These are phyloP conservation scores for Gymnopilus dilepis DNA, from an alignment of 768 basidiomycete species.

Conservation along the genomic window DNA sequence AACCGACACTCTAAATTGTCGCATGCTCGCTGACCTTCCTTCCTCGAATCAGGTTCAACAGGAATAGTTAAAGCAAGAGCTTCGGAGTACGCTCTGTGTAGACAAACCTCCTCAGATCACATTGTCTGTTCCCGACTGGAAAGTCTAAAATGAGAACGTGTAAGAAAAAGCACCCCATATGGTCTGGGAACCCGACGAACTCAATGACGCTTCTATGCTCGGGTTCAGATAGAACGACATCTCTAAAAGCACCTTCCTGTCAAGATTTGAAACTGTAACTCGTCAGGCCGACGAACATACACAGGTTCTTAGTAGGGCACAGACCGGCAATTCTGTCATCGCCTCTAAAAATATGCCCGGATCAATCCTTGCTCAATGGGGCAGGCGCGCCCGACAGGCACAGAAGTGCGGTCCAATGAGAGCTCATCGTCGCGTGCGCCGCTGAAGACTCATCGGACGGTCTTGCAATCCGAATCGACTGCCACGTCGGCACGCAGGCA, in stretches of 20 bases:
- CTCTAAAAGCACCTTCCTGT: neutral
- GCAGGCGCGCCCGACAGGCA: neutral
- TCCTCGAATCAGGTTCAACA: too few species aligned
- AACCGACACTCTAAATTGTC: neutral
- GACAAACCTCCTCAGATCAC: too few species aligned
- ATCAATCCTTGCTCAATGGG: neutral
- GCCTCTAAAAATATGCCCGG: neutral
- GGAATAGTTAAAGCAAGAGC: too few species aligned
- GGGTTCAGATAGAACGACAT: constrained; percentile 1
- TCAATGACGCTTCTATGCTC: neutral
- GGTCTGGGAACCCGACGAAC: neutral
- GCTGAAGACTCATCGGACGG: neutral
- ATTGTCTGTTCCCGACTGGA: too few species aligned
- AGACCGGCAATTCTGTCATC: neutral
- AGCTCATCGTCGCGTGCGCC: neutral
- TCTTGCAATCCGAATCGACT: neutral
- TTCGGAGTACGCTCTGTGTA: too few species aligned
- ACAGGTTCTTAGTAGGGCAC: neutral
- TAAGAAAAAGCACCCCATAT: neutral
- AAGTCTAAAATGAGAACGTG: too few species aligned
- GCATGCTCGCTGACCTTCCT: too few species aligned
- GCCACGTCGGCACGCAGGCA: neutral
- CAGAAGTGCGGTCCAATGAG: neutral
- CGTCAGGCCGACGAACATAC: neutral
- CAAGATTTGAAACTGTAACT: neutral